phyloP scores from a whole-genome alignment of 2,329 filamentous ascomycete genomes.

The Bipolaris gigantea region DNA sequence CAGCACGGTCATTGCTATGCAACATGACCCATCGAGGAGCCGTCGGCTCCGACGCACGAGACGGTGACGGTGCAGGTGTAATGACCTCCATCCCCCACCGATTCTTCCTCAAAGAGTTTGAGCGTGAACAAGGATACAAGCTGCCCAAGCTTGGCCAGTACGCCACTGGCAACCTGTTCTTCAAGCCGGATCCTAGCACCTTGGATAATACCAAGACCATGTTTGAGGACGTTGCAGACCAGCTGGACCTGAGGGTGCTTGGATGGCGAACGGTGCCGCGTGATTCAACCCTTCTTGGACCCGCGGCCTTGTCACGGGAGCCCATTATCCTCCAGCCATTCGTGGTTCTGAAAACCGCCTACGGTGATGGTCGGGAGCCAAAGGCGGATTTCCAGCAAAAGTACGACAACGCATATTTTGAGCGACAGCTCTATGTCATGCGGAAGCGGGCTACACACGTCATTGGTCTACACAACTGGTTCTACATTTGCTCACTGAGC shows the following conservation, averaged over 20 bases:
- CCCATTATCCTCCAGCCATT: slow-evolving; percentile 95
- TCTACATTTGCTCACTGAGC: slow-evolving; percentile 93
- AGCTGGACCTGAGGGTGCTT: slow-evolving; percentile 83
- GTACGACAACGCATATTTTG: slow-evolving; percentile 85
- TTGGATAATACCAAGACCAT: slow-evolving; percentile 86
- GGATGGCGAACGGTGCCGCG: slow-evolving; percentile 96
- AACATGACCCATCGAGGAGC: slow-evolving; percentile 99
- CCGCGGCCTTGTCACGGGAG: slow-evolving; percentile 90
- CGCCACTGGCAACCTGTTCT: slow-evolving; percentile 96
- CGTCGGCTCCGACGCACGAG: slow-evolving; percentile 94
- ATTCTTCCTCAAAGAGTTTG: slow-evolving; percentile 99
- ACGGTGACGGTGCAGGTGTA: slow-evolving; percentile 97
- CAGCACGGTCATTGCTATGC: slow-evolving; percentile 90
- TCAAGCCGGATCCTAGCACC: slow-evolving; percentile 92
- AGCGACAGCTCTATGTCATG: slow-evolving; percentile 90
- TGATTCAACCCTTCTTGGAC: slow-evolving; percentile 89
- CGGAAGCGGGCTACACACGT: slow-evolving; percentile 94
- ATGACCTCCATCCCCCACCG: slow-evolving; percentile 99
- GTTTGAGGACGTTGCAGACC: slow-evolving; percentile 91
- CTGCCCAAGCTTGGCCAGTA: slow-evolving; percentile 90
- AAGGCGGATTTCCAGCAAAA: slow-evolving; percentile 74
- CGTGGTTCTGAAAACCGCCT: slow-evolving; percentile 82
- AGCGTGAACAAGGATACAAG: slow-evolving; percentile 83
- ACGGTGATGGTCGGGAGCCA: slow-evolving; percentile 78
- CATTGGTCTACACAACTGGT: slow-evolving; percentile 96